Evolutionary conservation across 306 rosid genomes (phyloP).

Genomic region (Cicer yamashitae): DNA sequence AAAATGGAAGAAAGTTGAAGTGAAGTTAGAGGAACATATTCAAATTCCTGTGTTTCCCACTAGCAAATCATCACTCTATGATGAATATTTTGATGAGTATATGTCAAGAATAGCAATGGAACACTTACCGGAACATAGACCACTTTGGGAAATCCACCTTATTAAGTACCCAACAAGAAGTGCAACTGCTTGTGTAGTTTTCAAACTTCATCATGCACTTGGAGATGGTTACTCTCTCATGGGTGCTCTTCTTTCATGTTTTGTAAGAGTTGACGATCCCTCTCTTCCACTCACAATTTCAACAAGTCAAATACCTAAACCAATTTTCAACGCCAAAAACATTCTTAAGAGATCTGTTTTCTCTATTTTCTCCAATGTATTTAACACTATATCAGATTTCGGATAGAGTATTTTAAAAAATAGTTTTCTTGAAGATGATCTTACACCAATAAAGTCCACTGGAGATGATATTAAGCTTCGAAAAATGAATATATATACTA

Average conservation of each 20-base stretch:
- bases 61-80: constrained; percentile 40
- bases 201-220: constrained; percentile 64
- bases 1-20: constrained; percentile 60
- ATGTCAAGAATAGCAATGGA: constrained; percentile 46
- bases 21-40: constrained; percentile 54
- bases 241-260: constrained; percentile 64
- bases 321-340: neutral
- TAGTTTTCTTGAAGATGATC: constrained; percentile 52
- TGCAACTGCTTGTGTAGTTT: constrained; percentile 46
- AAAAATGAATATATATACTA: constrained; percentile 36
- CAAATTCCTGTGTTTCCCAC: constrained; percentile 40
- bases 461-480: constrained; percentile 28
- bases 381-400: constrained; percentile 43
- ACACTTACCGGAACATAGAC: constrained; percentile 45
- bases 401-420: constrained; percentile 53
- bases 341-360: constrained; percentile 6
- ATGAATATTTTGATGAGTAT: constrained; percentile 51
- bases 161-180: constrained; percentile 56
- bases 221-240: constrained; percentile 69
- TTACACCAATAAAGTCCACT: constrained; percentile 55
- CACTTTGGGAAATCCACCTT: constrained; percentile 63
- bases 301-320: neutral
- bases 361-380: constrained; percentile 7
- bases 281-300: constrained; percentile 63
- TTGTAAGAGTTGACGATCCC: constrained; percentile 52